Evolutionary conservation across 208 protist species (phyloP), one percentile per base, ranked within the genome.

Genomic region (Vickermania ingenoplastis): DNA sequence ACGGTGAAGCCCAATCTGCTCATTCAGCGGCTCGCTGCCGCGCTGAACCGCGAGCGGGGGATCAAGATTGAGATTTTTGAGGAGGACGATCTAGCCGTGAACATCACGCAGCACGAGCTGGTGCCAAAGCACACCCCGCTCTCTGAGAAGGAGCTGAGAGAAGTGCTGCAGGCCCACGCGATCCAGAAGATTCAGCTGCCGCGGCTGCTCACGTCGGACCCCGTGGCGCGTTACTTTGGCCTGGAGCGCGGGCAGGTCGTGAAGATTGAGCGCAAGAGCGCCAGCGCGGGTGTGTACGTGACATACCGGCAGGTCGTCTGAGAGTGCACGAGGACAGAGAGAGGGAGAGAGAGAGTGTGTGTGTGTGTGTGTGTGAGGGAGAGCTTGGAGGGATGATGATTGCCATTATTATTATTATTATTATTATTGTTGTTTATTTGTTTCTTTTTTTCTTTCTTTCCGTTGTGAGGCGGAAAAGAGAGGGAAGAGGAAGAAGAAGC

Each of bases 251-350:
- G 95, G 0, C 66, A 97, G 50, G 92, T 99, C 3, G 91, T 99
- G 24, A 95, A 97, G 60, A 99, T 99, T 74, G 95, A 97, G 71
- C 86, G 98, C 5, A 79, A 84, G 53, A 96, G 83, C 24, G 97
- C 98, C 77, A 99, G 97, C 1, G 98, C 97, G 0, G 98, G 97
- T 23, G 70, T 94, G 25, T 99, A 99, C 80, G 91, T 98, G n/a
- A 99, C 98, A 11, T 99, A 99, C 75, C 81, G 98, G 25, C 81
- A 98, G 59, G 96, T 98, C 22, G 73, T 97, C 17, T 98, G 77
- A 77, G 5, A 58, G 14, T 62, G 5, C 50, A n/a, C 57, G 50
- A 24, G 11, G 59, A 41, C 36, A 27, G 25, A 36, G 22, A 11
- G 25, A 5, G 25, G 54, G 25, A 27, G 7, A 17, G 36, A 7